Evolutionary conservation across 306 rosid species (phyloP), one percentile per base, ranked within the genome.

Genomic region (Boehmeria nivea): DNA sequence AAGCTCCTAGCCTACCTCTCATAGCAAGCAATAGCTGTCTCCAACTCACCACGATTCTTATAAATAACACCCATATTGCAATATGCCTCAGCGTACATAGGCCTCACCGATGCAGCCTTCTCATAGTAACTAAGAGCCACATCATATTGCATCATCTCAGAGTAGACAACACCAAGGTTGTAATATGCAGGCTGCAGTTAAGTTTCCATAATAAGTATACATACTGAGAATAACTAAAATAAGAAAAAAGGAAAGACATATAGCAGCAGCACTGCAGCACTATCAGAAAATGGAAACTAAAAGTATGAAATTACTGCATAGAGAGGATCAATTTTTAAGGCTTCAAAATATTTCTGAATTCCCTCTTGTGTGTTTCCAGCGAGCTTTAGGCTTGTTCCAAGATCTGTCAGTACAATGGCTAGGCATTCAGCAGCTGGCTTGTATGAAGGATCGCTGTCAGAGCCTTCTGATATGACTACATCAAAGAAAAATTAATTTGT

Each of bases 61-160:
- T 72, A 87, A 49, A 93, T 93, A 20, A 93, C 99, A 13, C 99
- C 99, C 99, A 93, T 87, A 64, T 93, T 93, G 80, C 99, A 93
- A 76, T 87, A 93, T 47, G 99, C 99, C 71, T 93, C 99, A 56
- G 99, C 96, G 78, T 93, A 93, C 89, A 83, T 85, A 12, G 99
- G 99, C 81, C 94, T 87, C 91, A 85, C 99, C 11, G 76, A 58
- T 51, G 96, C 95, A 68, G 99, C 99, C 81, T 87, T 93, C 72
- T 93, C 99, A 40, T 93, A 93, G 81, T 82, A 93, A 69, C 38
- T 63, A 55, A 93, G 99, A 65, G 99, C 99, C 63, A 75, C 80
- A 65, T 93, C 96, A 66, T 81, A 93, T 81, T 93, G 94, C 99
- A 84, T 87, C 89, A 85, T 84, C 77, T 93, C 99, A 44, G 99